These are phyloP conservation scores for Aspergillus unguis DNA, from an alignment of 2,329 filamentous ascomycete species.

Conservation along the genomic window DNA sequence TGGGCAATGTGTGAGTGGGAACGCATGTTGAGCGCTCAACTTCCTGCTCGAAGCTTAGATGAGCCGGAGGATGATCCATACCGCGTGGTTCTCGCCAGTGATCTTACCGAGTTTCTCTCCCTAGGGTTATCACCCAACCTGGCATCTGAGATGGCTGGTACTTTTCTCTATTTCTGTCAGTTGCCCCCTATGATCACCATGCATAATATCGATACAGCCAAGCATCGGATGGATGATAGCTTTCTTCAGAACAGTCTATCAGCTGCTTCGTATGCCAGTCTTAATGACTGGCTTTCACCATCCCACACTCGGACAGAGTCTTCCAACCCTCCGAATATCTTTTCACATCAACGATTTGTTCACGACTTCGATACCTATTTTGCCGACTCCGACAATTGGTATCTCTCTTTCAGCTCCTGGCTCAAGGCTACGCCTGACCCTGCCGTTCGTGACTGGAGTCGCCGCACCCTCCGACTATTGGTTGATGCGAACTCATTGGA, in stretches of 20 bases:
- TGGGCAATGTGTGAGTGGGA: slow-evolving; percentile 56
- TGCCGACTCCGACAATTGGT: slow-evolving; percentile 47
- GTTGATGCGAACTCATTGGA: slow-evolving; percentile 43
- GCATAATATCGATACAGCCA: slow-evolving; percentile 24
- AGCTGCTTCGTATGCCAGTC: slow-evolving; percentile 22
- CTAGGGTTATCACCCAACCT: slow-evolving; percentile 31
- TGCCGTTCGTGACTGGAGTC: slow-evolving; percentile 48
- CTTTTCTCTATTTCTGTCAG: slow-evolving; percentile 66
- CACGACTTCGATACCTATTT: slow-evolving; percentile 56
- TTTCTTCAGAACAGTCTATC: slow-evolving; percentile 50
- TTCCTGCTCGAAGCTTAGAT: slow-evolving; percentile 72
- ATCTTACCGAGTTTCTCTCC: slow-evolving; percentile 64
- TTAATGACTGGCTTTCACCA: slow-evolving; percentile 27
- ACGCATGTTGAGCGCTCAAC: slow-evolving; percentile 47
- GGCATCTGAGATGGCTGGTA: slow-evolving; percentile 57
- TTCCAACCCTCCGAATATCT: slow-evolving; percentile 27
- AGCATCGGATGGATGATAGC: slow-evolving; percentile 49
- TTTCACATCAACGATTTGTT: slow-evolving; percentile 38
- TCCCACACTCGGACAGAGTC: slow-evolving; percentile 7
- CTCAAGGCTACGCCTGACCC: slow-evolving; percentile 21
- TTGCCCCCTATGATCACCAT: slow-evolving; percentile 54
- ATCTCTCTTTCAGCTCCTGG: slow-evolving; percentile 37
- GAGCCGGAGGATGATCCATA: slow-evolving; percentile 76
- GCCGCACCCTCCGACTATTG: slow-evolving; percentile 57
- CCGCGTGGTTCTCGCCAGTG: slow-evolving; percentile 73